Base-by-base conservation (phyloP, 768 basidiomycete genomes). In the Mycena albidolilacea region DNA sequence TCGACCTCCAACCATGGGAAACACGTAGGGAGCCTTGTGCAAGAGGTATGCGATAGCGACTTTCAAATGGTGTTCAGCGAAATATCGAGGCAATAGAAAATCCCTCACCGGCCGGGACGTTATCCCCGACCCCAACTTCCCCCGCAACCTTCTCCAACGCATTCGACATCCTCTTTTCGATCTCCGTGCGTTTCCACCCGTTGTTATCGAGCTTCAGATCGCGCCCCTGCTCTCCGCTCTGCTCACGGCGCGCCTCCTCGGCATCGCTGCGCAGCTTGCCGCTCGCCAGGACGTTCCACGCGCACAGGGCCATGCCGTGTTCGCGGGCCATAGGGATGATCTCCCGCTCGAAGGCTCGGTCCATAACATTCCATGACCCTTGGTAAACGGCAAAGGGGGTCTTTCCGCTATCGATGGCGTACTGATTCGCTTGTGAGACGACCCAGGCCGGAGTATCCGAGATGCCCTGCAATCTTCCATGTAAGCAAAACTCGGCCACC, bases 321-420 rank as follows among this genome's bases (percentile, higher is more conserved):
- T 70, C 43, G n/a, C 79, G 71, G 11, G 79, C 81, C 83, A 77
- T 83, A 14, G 84, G 84, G 68, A 88, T 80, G 68, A 88, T 84
- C 7, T 88, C 87, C 9, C 87, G 81, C 76, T 89, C 87, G 48
- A 88, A 77, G 43, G 85, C 82, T 48, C 88, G 81, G 10, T 80
- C 71, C 62, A 84, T 75, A 60, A 83, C 76, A 63, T 78, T 82
- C 81, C 81, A 84, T 12, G 66, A 69, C 14, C 84, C 87, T 76
- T 85, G 87, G 77, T 87, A 88, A 38, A 89, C 80, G 30, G 81
- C 82, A 72, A 89, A 89, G 4, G 84, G 87, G 1, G 84, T 81
- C 70, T 85, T 82, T 0, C 84, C 86, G 44, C 85, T 81, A 60
- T 80, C 78, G 4, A 80, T 14, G 14, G 87, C 85, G 59, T 86